Evolutionary conservation across 306 rosid species (phyloP).

Genomic region (Rosa lucieae): DNA sequence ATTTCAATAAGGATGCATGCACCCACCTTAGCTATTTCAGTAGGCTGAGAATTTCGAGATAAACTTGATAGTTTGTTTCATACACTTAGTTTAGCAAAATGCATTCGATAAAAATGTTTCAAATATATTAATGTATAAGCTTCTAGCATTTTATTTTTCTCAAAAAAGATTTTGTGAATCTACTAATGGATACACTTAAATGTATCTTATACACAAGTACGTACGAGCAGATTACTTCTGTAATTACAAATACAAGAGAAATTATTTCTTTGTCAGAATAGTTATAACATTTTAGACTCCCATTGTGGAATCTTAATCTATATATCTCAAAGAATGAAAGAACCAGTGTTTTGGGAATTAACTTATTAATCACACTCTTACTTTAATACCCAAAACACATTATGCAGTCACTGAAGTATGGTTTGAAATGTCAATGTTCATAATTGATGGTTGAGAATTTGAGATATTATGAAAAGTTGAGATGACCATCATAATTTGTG

Average conservation of each 20-base stretch:
- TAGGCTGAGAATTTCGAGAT: neutral
- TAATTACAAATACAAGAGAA: neutral
- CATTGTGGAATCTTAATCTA: neutral
- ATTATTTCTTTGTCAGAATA: neutral
- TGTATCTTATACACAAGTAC: neutral
- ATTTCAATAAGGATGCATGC: neutral
- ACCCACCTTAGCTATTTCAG: neutral
- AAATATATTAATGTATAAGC: no score
- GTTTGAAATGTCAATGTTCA: conserved; percentile 4
- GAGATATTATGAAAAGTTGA: conserved; percentile 12
- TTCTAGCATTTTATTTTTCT: no score
- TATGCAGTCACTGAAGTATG: neutral
- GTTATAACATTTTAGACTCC: neutral
- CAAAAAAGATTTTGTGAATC: neutral
- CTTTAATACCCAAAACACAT: neutral
- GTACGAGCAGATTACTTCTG: neutral
- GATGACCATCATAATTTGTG: conserved; percentile 18
- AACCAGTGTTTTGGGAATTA: neutral
- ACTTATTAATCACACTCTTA: neutral
- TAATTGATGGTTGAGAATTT: conserved; percentile 7
- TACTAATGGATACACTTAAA: neutral
- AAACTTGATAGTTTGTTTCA: neutral
- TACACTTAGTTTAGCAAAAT: neutral
- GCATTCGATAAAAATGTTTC: neutral
- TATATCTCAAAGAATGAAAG: neutral